A percentile compares a stretch with the other conserved stretches of the same genome.
These are phyloP conservation scores for Daldinia sp. DNA, from an alignment of 2,329 filamentous ascomycete genomes.

Conservation along the genomic window DNA sequence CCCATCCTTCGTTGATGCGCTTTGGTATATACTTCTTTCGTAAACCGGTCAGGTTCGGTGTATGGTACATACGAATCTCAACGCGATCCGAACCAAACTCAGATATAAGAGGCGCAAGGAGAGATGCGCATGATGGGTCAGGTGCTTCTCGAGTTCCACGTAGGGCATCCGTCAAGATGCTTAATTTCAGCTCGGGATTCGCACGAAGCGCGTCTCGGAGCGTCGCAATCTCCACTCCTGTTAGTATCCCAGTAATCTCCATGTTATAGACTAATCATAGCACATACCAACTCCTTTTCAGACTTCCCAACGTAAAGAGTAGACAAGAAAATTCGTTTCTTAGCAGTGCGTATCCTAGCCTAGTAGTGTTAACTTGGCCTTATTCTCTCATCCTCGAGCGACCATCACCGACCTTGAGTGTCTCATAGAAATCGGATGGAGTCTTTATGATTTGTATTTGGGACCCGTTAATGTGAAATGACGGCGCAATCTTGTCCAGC, in stretches of 20 bases:
- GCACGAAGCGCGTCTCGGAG: constrained; percentile 76
- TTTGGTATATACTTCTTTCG: constrained; percentile 85
- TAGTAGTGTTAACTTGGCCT: constrained; percentile 46
- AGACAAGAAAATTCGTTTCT: constrained; percentile 86
- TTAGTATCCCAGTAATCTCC: constrained; percentile 24
- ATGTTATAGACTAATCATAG: not conserved
- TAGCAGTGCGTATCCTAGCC: constrained; percentile 82
- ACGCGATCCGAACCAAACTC: constrained; percentile 87
- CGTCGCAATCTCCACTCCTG: constrained; percentile 68
- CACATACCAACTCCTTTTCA: constrained; percentile 80
- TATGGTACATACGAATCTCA: constrained; percentile 97
- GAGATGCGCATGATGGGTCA: constrained; percentile 83
- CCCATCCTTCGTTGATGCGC: constrained; percentile 97
- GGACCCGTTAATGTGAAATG: constrained; percentile 83
- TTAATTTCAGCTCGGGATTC: constrained; percentile 81
- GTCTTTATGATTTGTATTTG: constrained; percentile 81
- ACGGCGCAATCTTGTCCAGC: constrained; percentile 88
- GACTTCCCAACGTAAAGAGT: constrained; percentile 96
- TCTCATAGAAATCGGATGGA: constrained; percentile 89
- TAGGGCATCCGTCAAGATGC: constrained; percentile 89
- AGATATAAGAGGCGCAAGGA: constrained; percentile 81
- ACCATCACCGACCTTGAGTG: constrained; percentile 72
- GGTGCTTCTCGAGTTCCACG: constrained; percentile 92
- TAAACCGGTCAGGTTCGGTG: constrained; percentile 89
- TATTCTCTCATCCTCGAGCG: constrained; percentile 6